Base-by-base conservation (phyloP, 768 basidiomycete genomes). In the Candolleomyces eurysporus region DNA sequence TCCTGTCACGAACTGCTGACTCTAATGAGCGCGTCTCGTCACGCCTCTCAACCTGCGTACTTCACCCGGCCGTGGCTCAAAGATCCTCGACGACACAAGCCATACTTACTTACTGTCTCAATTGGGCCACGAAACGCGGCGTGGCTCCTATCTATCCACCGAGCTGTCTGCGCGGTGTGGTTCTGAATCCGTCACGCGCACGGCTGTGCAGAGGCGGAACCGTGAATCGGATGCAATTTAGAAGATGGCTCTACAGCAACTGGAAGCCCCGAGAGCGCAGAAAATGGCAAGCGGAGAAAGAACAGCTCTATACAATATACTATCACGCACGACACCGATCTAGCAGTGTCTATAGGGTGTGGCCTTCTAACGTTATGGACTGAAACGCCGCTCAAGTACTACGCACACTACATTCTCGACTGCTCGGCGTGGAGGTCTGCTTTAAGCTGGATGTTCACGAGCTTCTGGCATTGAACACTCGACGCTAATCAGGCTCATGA, bases 361-460 rank as follows among this genome's bases (percentile, higher is more conserved):
- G 36, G 5, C 11, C 36, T 36, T 1, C 11, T 36, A 5, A 45
- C 57, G 3, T 72, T 85, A 8, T 91, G 87, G 86, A 68, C 74
- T 48, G 78, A 86, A 73, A 91, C 89, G 1, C 89, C 89, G 17
- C 78, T 91, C 13, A 73, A 91, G 13, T 80, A 80, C 67, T 26
- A 26, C 66, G 90, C 90, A 19, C 75, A 70, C 56, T 75, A 78
- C 21, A 80, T 90, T 91, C 90, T 2, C 71, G 79, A 11, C 72
- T 74, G 26, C 66, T 85, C 14, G 79, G 78, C 19, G 80, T 79
- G 22, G 73, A 80, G 31, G 86, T 82, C 1, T 88, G 87, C 72
- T 79, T 92, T 58, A 91, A 92, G 66, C 81, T 92, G 14, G 90
- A 92, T 77, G 89, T 89, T 26, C 26, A 60, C 66, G 76, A 63